These are phyloP conservation scores for Clathrospora elynae DNA, from an alignment of 2,329 filamentous ascomycete species.

Conservation along the genomic window DNA sequence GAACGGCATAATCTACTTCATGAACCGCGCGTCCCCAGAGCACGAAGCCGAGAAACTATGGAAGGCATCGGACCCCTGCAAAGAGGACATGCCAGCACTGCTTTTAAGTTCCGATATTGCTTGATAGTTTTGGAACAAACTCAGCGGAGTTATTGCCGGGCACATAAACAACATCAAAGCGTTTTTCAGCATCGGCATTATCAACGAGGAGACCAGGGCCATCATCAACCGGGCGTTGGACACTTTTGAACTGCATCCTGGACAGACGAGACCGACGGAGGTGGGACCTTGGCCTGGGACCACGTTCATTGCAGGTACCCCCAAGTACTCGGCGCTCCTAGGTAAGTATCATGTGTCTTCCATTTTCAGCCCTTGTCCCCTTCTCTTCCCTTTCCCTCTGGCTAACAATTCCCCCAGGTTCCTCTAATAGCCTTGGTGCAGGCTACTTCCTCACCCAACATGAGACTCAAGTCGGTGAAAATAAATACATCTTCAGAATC, in stretches of 20 bases:
- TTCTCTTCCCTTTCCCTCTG: neutral
- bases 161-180: neutral
- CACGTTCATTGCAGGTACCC: neutral
- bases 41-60: neutral
- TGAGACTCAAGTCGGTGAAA: conserved; percentile 1
- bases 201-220: neutral
- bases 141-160: neutral
- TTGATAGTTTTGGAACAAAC: conserved; percentile 7
- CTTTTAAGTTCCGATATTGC: conserved; percentile 7
- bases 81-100: conserved; percentile 3
- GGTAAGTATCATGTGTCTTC: conserved; percentile 3
- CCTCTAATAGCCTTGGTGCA: conserved; percentile 1
- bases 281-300: conserved; percentile 1
- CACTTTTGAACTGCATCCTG: too few relatives aligned
- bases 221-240: conserved; percentile 1
- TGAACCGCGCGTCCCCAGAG: conserved; percentile 1
- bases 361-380: too few relatives aligned
- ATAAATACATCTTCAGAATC: conserved; percentile 1
- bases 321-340: conserved; percentile 4
- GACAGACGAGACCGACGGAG: neutral
- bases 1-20: neutral
- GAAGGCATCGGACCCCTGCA: neutral
- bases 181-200: neutral
- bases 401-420: neutral
- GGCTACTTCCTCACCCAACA: conserved; percentile 10